These are phyloP conservation scores for Cystofilobasidium capitatum DNA, from an alignment of 768 basidiomycete genomes.

Conservation along the genomic window DNA sequence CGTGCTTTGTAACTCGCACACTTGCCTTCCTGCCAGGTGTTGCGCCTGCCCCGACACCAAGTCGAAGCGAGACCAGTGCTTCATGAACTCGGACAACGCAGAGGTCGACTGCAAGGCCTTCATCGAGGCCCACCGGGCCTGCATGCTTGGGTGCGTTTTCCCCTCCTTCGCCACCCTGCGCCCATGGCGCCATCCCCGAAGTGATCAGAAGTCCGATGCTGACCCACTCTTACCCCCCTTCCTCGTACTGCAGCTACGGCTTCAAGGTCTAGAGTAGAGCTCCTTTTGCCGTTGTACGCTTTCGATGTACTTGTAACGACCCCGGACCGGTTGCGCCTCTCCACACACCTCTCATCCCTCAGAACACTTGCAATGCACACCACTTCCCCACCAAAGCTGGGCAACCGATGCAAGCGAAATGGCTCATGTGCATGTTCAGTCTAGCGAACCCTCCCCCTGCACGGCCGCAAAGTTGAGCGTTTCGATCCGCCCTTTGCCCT, in stretches of 20 bases:
- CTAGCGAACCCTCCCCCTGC: constrained; percentile 29
- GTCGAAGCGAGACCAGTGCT: constrained; percentile 84
- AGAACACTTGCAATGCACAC: neutral
- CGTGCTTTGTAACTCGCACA: neutral
- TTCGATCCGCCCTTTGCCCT: constrained; percentile 76
- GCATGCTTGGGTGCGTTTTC: constrained; percentile 57
- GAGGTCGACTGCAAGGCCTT: constrained; percentile 66
- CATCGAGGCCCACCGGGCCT: constrained; percentile 69
- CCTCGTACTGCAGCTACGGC: neutral
- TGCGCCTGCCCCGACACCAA: constrained; percentile 95
- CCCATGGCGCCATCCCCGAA: too few species aligned
- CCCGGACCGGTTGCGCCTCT: too few species aligned
- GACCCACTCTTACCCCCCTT: neutral
- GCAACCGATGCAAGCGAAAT: neutral
- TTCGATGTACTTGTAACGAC: too few species aligned
- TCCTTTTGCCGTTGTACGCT: too few species aligned
- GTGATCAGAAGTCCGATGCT: too few species aligned
- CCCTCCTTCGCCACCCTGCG: too few species aligned
- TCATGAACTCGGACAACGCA: constrained; percentile 52
- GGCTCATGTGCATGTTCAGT: constrained; percentile 16
- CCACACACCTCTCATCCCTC: neutral
- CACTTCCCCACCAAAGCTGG: neutral
- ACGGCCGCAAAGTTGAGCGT: constrained; percentile 44
- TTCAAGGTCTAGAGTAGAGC: constrained; percentile 1
- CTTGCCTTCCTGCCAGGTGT: constrained; percentile 51